A percentile compares a stretch with the other conserved stretches of the same genome.
These are phyloP conservation scores for Herpetospermum pedunculosum DNA, from an alignment of 306 rosid species.

Conservation along the genomic window DNA sequence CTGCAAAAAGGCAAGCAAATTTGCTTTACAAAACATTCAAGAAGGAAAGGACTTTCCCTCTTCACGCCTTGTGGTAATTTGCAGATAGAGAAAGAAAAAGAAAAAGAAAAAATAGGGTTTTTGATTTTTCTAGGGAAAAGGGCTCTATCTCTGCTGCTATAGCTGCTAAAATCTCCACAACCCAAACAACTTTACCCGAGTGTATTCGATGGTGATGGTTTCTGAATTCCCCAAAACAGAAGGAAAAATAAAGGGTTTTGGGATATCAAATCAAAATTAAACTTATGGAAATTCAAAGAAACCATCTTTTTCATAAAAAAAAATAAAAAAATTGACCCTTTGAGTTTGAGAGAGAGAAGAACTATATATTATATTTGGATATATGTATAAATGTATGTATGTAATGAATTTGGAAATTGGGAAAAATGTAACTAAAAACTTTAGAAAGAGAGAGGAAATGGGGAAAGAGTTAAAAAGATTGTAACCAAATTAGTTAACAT, in stretches of 20 bases:
- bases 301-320: slow-evolving; percentile 31
- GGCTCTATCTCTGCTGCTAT: neutral
- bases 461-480: slow-evolving; percentile 29
- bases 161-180: neutral
- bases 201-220: slow-evolving; percentile 43
- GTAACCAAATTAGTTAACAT: slow-evolving; percentile 41
- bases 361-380: too few species aligned
- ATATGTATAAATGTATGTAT: neutral
- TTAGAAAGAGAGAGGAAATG: slow-evolving; percentile 8
- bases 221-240: slow-evolving; percentile 21
- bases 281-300: slow-evolving; percentile 10
- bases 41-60: slow-evolving; percentile 4
- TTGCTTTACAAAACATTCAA: neutral
- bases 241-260: neutral
- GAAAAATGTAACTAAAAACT: slow-evolving; percentile 18
- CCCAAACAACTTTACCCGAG: slow-evolving; percentile 20
- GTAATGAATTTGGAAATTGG: neutral
- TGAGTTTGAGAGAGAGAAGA: too few species aligned
- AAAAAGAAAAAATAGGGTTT: neutral
- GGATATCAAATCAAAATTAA: neutral
- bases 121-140: slow-evolving; percentile 47
- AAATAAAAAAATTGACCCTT: too few species aligned
- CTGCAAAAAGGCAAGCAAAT: slow-evolving; percentile 4
- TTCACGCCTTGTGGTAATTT: slow-evolving; percentile 4
- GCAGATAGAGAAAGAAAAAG: neutral